phyloP scores from a whole-genome alignment of 768 basidiomycete genomes.

The Lyophyllum decastes region DNA sequence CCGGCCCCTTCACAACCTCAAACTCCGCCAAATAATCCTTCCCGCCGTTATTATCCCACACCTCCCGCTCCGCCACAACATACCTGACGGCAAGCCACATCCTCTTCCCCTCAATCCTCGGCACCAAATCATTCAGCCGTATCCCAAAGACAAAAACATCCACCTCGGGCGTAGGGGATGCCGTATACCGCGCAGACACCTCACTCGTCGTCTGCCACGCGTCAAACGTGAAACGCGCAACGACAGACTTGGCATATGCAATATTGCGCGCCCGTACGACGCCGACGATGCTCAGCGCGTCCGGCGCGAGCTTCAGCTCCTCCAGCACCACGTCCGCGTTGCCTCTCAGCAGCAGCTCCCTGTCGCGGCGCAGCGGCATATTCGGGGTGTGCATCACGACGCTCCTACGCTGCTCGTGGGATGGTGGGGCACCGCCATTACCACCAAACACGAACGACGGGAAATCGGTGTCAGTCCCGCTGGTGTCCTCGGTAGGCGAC shows the following conservation, averaged over 20 bases:
- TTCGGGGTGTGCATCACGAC: constrained; percentile 69
- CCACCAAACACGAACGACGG: constrained; percentile 65
- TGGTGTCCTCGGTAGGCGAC: constrained; percentile 82
- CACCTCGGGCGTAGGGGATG: constrained; percentile 47
- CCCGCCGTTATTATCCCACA: constrained; percentile 91
- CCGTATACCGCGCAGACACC: constrained; percentile 73
- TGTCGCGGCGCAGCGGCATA: constrained; percentile 51
- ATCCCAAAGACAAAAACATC: constrained; percentile 82
- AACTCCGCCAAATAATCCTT: constrained; percentile 82
- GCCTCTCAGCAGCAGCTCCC: neutral
- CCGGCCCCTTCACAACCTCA: constrained; percentile 26
- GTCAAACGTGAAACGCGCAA: constrained; percentile 91
- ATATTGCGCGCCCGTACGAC: constrained; percentile 80
- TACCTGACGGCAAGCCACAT: constrained; percentile 80
- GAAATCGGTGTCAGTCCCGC: constrained; percentile 78
- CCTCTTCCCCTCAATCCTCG: constrained; percentile 79
- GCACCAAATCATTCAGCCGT: constrained; percentile 75
- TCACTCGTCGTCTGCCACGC: constrained; percentile 96
- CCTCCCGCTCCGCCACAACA: constrained; percentile 66
- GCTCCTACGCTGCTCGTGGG: constrained; percentile 29
- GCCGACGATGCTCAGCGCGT: constrained; percentile 64
- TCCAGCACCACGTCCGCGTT: constrained; percentile 56
- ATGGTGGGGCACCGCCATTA: constrained; percentile 22
- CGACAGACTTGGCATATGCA: constrained; percentile 85
- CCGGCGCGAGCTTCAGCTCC: constrained; percentile 50